phyloP scores from a whole-genome alignment of 768 basidiomycete genomes.

The Cytidiella melzeri region DNA sequence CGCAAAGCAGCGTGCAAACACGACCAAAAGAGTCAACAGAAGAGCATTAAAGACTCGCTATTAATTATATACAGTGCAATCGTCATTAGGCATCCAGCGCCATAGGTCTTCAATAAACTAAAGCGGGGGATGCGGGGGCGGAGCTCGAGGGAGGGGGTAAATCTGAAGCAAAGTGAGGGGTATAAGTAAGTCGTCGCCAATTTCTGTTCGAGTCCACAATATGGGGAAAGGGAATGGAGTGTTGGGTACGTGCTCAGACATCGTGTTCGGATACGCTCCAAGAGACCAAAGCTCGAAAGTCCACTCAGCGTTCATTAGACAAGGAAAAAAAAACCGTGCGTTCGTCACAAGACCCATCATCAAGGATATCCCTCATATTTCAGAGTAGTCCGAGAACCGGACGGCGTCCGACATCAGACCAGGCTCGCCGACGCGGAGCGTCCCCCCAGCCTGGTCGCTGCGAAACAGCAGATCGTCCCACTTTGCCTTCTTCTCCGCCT shows the following conservation, averaged over 20 bases:
- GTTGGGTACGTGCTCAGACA: too few species aligned
- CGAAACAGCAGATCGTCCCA: constrained; percentile 66
- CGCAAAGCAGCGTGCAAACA: too few species aligned
- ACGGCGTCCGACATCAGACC: constrained; percentile 37
- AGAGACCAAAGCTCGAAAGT: too few species aligned
- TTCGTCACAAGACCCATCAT: too few species aligned
- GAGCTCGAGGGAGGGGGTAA: background rate
- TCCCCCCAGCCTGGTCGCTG: constrained; percentile 69
- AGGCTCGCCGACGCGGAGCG: constrained; percentile 48
- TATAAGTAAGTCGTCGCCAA: too few species aligned
- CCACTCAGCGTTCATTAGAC: too few species aligned
- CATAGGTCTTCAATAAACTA: background rate
- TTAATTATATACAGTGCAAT: background rate
- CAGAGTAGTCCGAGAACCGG: constrained; percentile 30
- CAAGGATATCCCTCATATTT: constrained; percentile 6
- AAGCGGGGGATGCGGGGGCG: background rate
- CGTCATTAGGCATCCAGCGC: background rate
- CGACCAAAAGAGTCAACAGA: too few species aligned
- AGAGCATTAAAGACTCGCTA: background rate
- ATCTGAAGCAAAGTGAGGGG: background rate
- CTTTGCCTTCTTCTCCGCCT: constrained; percentile 64
- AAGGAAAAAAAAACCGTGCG: background rate
- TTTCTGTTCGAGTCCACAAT: too few species aligned
- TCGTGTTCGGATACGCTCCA: too few species aligned
- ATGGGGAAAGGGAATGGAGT: too few species aligned